Evolutionary conservation across 1,284 basidiomycete genomes (phyloP), one percentile per base, ranked within the genome.

Genomic region (Fomitopsis pinicola): DNA sequence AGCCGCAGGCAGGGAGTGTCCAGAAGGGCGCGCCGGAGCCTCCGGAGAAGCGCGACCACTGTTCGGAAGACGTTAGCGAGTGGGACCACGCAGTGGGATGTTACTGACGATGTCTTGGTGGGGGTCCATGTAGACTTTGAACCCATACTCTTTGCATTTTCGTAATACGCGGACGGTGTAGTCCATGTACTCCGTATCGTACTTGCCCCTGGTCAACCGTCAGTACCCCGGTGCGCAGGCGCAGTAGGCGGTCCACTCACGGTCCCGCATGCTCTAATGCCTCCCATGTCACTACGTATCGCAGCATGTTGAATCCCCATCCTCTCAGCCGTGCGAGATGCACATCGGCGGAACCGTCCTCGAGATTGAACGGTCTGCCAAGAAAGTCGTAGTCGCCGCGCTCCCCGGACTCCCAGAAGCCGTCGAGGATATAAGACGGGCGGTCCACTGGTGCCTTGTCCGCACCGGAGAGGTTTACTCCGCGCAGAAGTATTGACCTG

Each of bases 31-130:
- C 97, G 12, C 97, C 97, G 0, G 94, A 97, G 7, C 97, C 97
- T 26, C 97, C 96, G 5, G 93, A 92, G 78, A 96, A 98, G 44
- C 97, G 91, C 1, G 96, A 98, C 94, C 97, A 98, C 95, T 97
- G 70, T 14, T 50, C 57, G 28, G 5, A 17, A 14, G 0, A 12
- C n/a, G 55, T 57, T 10, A 57, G 59, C 30, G 22, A 8, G n/a
- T 7, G 15, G 36, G 54, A 56, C 8, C 0, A 6, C 14, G 7
- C n/a, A 38, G 5, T 17, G 19, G 19, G 17, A 19, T 3, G 30
- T 17, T 15, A 46, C 95, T 74, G 72, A 97, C 95, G 42, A 88
- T 85, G 72, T 99, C 97, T 77, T 98, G 97, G 76, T 99, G 97
- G 5, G 97, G 96, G 73, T 98, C 95, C 83, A 99, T 89, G 75